Evolutionary conservation across 2,329 filamentous ascomycete species (phyloP), one percentile per base, ranked within the genome.

Genomic region (Trichoderma sp.): DNA sequence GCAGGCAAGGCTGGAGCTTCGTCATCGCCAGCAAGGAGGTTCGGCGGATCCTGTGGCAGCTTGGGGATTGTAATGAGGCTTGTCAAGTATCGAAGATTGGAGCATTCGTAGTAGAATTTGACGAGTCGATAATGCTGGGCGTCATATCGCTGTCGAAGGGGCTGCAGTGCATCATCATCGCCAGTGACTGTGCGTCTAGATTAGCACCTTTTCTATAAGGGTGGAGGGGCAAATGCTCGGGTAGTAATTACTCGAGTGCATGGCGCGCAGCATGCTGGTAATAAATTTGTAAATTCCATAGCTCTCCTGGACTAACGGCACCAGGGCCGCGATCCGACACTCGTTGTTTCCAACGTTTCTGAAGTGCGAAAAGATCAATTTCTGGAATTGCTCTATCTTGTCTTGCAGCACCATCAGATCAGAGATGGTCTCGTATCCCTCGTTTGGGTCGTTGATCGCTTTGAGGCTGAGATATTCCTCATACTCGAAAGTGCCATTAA

Each of bases 201-300:
- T 78, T 61, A 77, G 74, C 71, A 19, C 69, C 57, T 37, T 40
- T 14, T 11, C 29, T 10, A n/a, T 19, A 43, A 10, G 13, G 16
- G 16, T 53, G 29, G 35, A 24, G 21, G 40, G 40, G 19, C 7
- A 19, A 19, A 43, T 19, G 40, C 16, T 43, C 40, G 19, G 3
- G 1, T 24, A 47, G 49, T 27, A 82, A 90, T 77, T 84, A 94
- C 92, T 94, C 3, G 92, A 95, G 79, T 99, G 95, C 94, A 99
- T 97, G 19, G 96, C 96, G 68, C 96, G 89, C 71, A 99, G 83
- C 96, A 99, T 99, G 91, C 96, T 99, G 0, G 96, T 99, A 73
- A 97, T 94, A 79, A 99, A 99, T 81, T 98, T 98, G 86, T 99
- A 99, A 74, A 99, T 98, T 59, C 96, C 96, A 81, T 98, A 99